Conservation (phyloP, 73 alveolate species). For the Paramecium tetraurelia region DNA sequence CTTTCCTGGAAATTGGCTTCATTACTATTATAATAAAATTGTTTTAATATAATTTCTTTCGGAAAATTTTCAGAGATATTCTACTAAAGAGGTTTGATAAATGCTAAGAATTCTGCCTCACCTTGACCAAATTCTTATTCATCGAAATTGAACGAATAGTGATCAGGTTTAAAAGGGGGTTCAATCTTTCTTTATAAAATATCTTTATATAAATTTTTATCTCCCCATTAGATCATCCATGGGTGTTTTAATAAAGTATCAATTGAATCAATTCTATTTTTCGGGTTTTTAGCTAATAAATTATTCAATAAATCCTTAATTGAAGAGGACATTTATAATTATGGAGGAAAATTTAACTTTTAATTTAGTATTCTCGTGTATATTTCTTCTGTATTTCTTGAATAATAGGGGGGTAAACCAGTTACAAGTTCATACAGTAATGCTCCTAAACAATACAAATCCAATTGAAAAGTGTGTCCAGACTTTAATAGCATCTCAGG, state of each 20-base stretch:
- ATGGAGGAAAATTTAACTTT: constrained; percentile 45
- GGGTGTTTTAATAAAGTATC: constrained; percentile 46
- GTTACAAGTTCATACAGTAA: constrained; percentile 66
- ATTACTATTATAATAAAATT: not conserved
- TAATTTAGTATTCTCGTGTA: constrained; percentile 58
- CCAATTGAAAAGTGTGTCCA: constrained; percentile 64
- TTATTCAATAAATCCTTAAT: constrained; percentile 72
- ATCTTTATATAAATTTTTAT: constrained; percentile 19
- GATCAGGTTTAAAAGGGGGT: constrained; percentile 62
- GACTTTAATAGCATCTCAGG: constrained; percentile 73
- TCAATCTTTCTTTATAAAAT: constrained; percentile 46
- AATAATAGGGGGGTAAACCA: constrained; percentile 69
- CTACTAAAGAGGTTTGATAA: not conserved
- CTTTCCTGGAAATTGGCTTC: constrained; percentile 22
- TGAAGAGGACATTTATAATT: constrained; percentile 45
- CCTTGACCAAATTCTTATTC: constrained; percentile 57
- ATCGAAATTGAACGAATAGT: constrained; percentile 45
- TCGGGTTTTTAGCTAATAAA: constrained; percentile 81
- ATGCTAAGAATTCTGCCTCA: constrained; percentile 9
- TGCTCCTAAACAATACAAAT: constrained; percentile 69
- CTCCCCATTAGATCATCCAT: constrained; percentile 51
- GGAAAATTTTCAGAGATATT: constrained; percentile 31
- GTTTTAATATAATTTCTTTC: not conserved
- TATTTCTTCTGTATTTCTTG: constrained; percentile 50
- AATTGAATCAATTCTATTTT: constrained; percentile 77